Conservation (phyloP, 2,329 filamentous ascomycete species). For the Cytospora leucostoma region DNA sequence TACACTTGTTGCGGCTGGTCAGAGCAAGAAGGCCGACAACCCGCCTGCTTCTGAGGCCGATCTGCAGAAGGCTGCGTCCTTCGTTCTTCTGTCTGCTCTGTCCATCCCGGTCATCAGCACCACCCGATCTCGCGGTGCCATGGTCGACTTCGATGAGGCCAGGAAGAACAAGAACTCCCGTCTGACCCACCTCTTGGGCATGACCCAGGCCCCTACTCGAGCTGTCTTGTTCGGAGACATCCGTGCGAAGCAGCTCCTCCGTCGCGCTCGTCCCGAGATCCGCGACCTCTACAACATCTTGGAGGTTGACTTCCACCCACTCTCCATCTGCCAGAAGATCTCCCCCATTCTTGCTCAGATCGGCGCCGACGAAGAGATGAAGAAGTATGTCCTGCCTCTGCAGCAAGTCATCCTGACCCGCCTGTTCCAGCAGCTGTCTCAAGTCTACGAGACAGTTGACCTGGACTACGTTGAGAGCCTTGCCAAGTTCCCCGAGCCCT, state of each 20-base stretch:
- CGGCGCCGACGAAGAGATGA: conserved; percentile 90
- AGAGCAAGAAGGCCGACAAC: conserved; percentile 92
- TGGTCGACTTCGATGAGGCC: conserved; percentile 95
- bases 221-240: conserved; percentile 93
- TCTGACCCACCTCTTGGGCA: conserved; percentile 91
- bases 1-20: conserved; percentile 76
- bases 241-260: conserved; percentile 89
- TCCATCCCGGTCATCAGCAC: conserved; percentile 99
- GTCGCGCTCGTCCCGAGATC: conserved; percentile 91
- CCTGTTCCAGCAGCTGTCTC: conserved; percentile 97
- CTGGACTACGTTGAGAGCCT: conserved; percentile 90
- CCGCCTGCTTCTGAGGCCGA: conserved; percentile 86
- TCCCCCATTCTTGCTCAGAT: conserved; percentile 94
- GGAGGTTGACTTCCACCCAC: conserved; percentile 97
- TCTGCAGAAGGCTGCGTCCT: conserved; percentile 91
- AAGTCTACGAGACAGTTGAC: conserved; percentile 98
- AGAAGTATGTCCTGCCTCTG: conserved; percentile 91
- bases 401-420: conserved; percentile 98
- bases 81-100: conserved; percentile 90
- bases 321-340: conserved; percentile 99
- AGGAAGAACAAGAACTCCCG: conserved; percentile 99
- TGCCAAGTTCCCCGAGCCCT: conserved; percentile 93
- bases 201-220: conserved; percentile 86
- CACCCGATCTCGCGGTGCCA: conserved; percentile 88
- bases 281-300: conserved; percentile 97